Percentiles rank a stretch among this genome's conserved stretches.
Conservation (phyloP, 2,329 filamentous ascomycete genomes). For the Juglanconis juglandina region DNA sequence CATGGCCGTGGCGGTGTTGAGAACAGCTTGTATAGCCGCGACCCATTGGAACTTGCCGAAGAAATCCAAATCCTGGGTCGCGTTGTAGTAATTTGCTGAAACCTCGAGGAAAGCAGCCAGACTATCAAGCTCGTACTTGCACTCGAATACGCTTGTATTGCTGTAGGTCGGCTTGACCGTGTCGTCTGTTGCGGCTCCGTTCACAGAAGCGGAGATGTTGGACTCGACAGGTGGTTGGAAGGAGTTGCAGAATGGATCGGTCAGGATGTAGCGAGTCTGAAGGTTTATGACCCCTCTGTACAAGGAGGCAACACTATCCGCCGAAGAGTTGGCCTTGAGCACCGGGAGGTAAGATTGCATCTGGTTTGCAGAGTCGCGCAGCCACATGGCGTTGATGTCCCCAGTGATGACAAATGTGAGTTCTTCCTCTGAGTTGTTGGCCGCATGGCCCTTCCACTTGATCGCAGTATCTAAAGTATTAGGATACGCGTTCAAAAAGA, state of each 20-base stretch:
- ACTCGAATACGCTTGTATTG: constrained; percentile 75
- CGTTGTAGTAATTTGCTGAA: constrained; percentile 72
- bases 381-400: constrained; percentile 45
- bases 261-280: constrained; percentile 67
- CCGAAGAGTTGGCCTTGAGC: constrained; percentile 49
- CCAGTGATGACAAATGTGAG: constrained; percentile 58
- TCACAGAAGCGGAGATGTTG: constrained; percentile 54
- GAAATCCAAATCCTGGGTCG: constrained; percentile 68
- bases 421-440: constrained; percentile 58
- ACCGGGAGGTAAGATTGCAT: constrained; percentile 70
- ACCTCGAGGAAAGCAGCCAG: constrained; percentile 83
- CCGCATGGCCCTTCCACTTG: constrained; percentile 61
- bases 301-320: constrained; percentile 61
- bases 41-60: constrained; percentile 74
- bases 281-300: constrained; percentile 75
- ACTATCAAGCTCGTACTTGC: constrained; percentile 93
- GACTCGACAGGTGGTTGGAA: constrained; percentile 86
- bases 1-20: constrained; percentile 68
- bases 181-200: constrained; percentile 60
- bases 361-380: constrained; percentile 54
- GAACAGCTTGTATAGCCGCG: constrained; percentile 64
- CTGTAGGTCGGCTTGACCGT: constrained; percentile 62
- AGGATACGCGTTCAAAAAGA: constrained; percentile 71
- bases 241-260: constrained; percentile 83
- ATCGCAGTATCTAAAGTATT: constrained; percentile 74